These are phyloP conservation scores for Bromus sterilis DNA, from an alignment of 176 grass and related monocot species.

Conservation along the genomic window DNA sequence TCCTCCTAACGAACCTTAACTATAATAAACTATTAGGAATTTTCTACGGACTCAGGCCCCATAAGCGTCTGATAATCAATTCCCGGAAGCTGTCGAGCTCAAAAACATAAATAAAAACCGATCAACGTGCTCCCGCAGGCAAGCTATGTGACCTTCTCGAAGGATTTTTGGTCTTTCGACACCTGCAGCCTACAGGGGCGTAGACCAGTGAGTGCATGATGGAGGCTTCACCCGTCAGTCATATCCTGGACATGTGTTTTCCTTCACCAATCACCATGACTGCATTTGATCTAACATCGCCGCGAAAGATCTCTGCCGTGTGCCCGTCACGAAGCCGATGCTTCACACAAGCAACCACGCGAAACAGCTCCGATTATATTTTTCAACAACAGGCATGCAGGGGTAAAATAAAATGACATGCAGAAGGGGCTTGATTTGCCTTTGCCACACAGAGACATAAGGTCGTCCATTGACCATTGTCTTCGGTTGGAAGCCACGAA, in stretches of 20 bases:
- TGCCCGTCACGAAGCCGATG: not conserved
- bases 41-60: not conserved
- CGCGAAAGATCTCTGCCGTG: not conserved
- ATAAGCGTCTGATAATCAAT: not conserved
- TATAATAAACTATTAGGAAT: too few relatives aligned
- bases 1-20: constrained; percentile 8
- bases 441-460: not conserved
- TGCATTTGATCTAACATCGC: not conserved
- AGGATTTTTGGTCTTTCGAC: not conserved
- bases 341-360: not conserved
- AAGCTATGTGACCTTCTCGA: not conserved
- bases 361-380: not conserved
- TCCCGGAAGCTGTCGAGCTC: not conserved
- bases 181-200: not conserved
- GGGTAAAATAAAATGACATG: not conserved
- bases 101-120: not conserved
- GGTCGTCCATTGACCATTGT: not conserved
- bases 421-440: not conserved
- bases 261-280: not conserved
- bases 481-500: constrained; percentile 11
- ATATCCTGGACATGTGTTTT: not conserved
- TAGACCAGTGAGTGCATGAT: too few relatives aligned
- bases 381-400: not conserved
- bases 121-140: not conserved
- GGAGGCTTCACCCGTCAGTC: not conserved